Base-by-base conservation (phyloP, 2,329 filamentous ascomycete species). In the Ophiocordyceps camponoti-saundersi region DNA sequence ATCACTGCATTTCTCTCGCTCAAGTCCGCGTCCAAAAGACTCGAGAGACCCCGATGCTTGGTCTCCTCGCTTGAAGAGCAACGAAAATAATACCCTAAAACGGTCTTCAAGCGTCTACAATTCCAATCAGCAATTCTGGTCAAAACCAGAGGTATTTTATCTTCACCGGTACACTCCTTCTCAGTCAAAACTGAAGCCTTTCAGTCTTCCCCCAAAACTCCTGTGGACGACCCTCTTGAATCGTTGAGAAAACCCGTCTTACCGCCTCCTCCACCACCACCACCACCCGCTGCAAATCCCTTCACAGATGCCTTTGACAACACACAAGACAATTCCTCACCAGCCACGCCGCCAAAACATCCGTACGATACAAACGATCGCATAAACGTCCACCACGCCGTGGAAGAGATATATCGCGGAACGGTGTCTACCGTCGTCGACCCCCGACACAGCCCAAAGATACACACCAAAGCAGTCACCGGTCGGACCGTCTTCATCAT, bases 401-500 rank as follows among this genome's bases (percentile, higher is more conserved):
- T 23, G 16, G 8, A 43, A 43, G 8, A 23, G n/a, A 6, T 8
- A n/a, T 23, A 43, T 15, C 6, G 7, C 21, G 6, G 3, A 16
- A 3, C 41, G 21, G 12, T n/a, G 3, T 3, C 41, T 41, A 51
- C 51, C 44, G 46, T 52, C 16, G 45, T 50, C 36, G 54, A 60
- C 16, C 53, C 59, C 6, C 49, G 58, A 23, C 46, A 54, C 11
- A 56, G 57, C 1, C 59, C 63, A 26, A 58, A 56, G 12, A 47
- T 59, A 7, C 56, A 55, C 32, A 52, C 61, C 44, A 58, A 57
- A 47, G 49, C 60, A 44, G 57, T 75, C 43, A 56, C 55, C 12
- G 60, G 60, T 45, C 60, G 60, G 46, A 66, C 61, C 46, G 60
- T 71, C 51, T 65, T 65, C 50, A 51, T 66, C 51, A 57, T 55